Base-by-base conservation (phyloP, 805 yeast genomes). In the Ogataea philodendri region DNA sequence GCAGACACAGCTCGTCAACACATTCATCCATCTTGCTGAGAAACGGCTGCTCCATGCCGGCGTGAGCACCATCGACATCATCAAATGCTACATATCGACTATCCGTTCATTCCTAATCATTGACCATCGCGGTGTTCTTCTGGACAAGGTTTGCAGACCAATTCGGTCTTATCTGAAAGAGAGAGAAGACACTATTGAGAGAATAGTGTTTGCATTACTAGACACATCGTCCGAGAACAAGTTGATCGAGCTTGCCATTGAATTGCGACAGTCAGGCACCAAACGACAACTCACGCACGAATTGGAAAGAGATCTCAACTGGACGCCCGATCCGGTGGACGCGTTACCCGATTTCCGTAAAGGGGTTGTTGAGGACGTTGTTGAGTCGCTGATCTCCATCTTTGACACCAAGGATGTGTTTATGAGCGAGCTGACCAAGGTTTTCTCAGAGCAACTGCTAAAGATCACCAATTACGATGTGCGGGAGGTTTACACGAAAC, bases 241-340 rank as follows among this genome's bases (percentile, higher is more conserved):
- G 21, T 62, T 83, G 18, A 55, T 64, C 5, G 84, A 78, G 35
- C 54, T 86, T 17, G 69, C 81, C 0, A 61, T 63, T 4, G 82
- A 79, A 41, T 60, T 87, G 9, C 36, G 61, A 7, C 60, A 63
- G 35, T 60, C 52, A 9, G 53, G 49, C 9, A 51, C 57, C 14
- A 46, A 47, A 4, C 52, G 26, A 45, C 58, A 13, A 37, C 44
- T 31, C 41, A 52, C 31, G 33, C 51, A 19, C 5, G 76, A 73
- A 26, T 76, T 70, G 24, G 52, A 65, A 31, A 46, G 64, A 8
- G 78, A 73, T 45, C 51, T 77, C 3, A 64, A 72, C 30, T 86
- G 96, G 96, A 57, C 58, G 7, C 96, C 96, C 0, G 95, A 85
- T 48, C 96, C 96, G 0, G 71, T 84, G 10, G 96, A 87, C 61